phyloP scores from a whole-genome alignment of 148 eudicot species.

The Rhododendron mucronatum region DNA sequence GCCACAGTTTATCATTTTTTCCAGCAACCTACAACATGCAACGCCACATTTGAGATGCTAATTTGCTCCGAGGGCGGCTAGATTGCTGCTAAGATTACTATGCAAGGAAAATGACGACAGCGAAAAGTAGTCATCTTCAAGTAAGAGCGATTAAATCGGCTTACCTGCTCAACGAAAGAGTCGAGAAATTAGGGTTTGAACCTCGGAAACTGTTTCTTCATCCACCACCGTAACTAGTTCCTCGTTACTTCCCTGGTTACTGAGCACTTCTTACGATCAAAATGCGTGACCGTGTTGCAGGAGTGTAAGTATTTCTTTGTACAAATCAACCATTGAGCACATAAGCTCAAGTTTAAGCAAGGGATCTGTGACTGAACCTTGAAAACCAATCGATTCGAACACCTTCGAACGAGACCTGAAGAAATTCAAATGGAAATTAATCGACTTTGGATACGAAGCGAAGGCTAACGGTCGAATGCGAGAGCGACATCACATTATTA shows the following conservation, averaged over 20 bases:
- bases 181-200: slow-evolving; percentile 6
- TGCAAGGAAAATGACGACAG: not conserved
- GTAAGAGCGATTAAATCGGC: not conserved
- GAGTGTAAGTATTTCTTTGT: too few relatives aligned
- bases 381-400: not conserved
- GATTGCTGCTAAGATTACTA: not conserved
- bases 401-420: not conserved
- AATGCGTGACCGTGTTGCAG: not conserved
- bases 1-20: not conserved
- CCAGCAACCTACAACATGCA: not conserved
- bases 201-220: not conserved
- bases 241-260: not conserved
- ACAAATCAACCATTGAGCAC: not conserved
- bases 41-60: not conserved
- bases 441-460: not conserved
- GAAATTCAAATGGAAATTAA: not conserved
- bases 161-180: not conserved
- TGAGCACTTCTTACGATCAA: not conserved
- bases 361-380: not conserved
- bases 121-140: not conserved
- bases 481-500: not conserved
- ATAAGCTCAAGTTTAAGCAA: not conserved
- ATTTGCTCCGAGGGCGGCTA: not conserved
- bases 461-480: not conserved
- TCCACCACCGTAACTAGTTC: not conserved